Percentiles rank a stretch among this genome's conserved stretches.
phyloP scores from a whole-genome alignment of 148 eudicot species.

The Cornus florida region DNA sequence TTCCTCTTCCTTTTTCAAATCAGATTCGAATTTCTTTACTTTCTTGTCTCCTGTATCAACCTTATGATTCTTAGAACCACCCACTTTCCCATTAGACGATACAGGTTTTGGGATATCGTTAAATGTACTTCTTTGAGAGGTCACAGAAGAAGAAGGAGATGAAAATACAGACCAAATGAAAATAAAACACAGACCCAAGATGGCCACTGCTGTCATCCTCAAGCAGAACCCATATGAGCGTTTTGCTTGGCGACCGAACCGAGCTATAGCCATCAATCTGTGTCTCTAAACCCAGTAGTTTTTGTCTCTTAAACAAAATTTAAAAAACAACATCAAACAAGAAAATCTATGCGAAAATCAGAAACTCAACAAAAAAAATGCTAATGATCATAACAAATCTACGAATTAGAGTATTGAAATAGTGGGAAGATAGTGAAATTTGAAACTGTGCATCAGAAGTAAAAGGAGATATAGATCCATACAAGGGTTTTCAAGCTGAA shows the following conservation, averaged over 20 bases:
- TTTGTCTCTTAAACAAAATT: neutral
- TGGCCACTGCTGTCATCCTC: conserved; percentile 64
- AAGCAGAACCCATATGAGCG: conserved; percentile 69
- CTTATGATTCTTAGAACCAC: conserved; percentile 12
- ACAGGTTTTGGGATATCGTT: conserved; percentile 60
- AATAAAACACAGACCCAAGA: conserved; percentile 82
- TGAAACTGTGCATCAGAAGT: neutral
- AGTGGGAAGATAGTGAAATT: neutral
- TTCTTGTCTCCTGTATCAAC: conserved; percentile 17
- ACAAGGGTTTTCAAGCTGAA: neutral
- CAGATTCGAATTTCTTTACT: conserved; percentile 19
- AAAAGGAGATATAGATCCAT: conserved; percentile 6
- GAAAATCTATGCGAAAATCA: neutral
- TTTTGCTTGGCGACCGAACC: conserved; percentile 55
- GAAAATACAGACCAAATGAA: conserved; percentile 82
- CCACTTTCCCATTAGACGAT: conserved; percentile 26
- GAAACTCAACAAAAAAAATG: neutral
- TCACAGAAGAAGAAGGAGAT: conserved; percentile 54
- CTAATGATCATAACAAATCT: too few relatives aligned
- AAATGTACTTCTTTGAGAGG: conserved; percentile 72
- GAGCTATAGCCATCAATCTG: conserved; percentile 53
- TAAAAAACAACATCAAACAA: conserved; percentile 10
- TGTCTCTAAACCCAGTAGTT: conserved; percentile 11
- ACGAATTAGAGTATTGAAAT: neutral
- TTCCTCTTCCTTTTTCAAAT: conserved; percentile 20